Percentiles rank a stretch among this genome's conserved stretches.
Conservation (phyloP, 2,329 filamentous ascomycete genomes). For the Ophiostoma montium region DNA sequence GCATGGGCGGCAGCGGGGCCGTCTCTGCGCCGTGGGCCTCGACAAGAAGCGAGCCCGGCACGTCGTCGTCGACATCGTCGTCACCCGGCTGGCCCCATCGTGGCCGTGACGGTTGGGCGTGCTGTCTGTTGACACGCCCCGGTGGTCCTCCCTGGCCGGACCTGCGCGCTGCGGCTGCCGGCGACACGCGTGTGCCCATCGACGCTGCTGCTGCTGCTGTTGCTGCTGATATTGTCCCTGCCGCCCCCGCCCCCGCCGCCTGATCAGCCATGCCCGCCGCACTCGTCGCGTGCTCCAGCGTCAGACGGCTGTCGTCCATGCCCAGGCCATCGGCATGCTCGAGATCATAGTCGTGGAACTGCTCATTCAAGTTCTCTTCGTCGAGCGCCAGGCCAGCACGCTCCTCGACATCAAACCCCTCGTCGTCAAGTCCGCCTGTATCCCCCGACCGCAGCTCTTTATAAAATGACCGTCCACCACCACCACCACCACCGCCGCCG, state of each 20-base stretch:
- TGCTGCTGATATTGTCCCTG: background rate
- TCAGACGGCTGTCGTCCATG: constrained; percentile 32
- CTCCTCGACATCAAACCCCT: constrained; percentile 27
- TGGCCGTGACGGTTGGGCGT: background rate
- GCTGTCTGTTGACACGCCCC: background rate
- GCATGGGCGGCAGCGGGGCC: constrained; percentile 9
- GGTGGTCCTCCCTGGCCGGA: background rate
- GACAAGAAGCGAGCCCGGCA: constrained; percentile 48
- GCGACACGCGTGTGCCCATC: background rate
- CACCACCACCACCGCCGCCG: background rate
- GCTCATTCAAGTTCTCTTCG: constrained; percentile 37
- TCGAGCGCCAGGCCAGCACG: constrained; percentile 31
- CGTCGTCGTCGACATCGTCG: constrained; percentile 46
- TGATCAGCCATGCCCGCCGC: background rate
- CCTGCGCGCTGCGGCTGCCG: background rate
- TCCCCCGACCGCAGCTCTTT: constrained; percentile 32
- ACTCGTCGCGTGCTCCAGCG: constrained; percentile 16
- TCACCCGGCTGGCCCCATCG: constrained; percentile 16
- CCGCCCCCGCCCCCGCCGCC: background rate
- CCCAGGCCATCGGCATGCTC: constrained; percentile 28
- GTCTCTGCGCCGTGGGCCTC: constrained; percentile 24
- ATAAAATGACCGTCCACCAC: constrained; percentile 33
- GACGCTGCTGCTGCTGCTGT: background rate
- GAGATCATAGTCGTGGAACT: constrained; percentile 36
- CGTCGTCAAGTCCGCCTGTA: constrained; percentile 11